These are phyloP conservation scores for Sarcodon sp. DNA, from an alignment of 768 basidiomycete genomes.

Conservation along the genomic window DNA sequence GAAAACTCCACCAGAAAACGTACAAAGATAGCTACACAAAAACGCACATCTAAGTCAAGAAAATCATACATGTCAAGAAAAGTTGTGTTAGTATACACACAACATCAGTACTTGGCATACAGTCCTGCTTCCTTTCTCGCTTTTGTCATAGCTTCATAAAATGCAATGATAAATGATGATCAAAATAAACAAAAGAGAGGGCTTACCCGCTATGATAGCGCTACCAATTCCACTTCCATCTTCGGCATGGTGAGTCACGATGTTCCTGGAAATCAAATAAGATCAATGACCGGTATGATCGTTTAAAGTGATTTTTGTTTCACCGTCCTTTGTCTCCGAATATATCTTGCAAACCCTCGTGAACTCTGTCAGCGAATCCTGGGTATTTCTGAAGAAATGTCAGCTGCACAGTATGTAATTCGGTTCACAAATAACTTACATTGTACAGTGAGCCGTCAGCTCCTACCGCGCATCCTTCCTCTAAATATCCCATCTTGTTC, in stretches of 20 bases:
- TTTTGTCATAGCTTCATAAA: conserved; percentile 74
- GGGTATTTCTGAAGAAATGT: conserved; percentile 75
- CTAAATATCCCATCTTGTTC: conserved; percentile 86
- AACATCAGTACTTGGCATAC: conserved; percentile 32
- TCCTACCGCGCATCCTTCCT: conserved; percentile 81
- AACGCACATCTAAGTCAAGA: too few species aligned
- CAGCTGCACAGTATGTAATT: neutral
- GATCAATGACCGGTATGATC: neutral
- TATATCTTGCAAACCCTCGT: conserved; percentile 86
- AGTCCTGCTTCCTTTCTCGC: conserved; percentile 56
- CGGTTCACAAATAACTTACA: conserved; percentile 29
- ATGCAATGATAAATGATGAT: conserved; percentile 3
- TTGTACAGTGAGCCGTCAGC: conserved; percentile 96
- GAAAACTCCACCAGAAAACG: too few species aligned
- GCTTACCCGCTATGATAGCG: conserved; percentile 82
- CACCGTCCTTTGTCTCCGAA: conserved; percentile 94
- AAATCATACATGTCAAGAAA: too few species aligned
- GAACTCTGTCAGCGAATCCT: conserved; percentile 84
- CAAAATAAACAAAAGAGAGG: neutral
- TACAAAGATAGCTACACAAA: too few species aligned
- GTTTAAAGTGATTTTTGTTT: conserved; percentile 15
- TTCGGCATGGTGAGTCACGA: conserved; percentile 74
- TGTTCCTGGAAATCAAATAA: conserved; percentile 31
- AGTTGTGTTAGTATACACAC: too few species aligned
- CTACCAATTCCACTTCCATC: conserved; percentile 93